Percentiles rank a stretch among this genome's conserved stretches.
phyloP scores from a whole-genome alignment of 106 monocot genomes.

The Iris macrosiphon region DNA sequence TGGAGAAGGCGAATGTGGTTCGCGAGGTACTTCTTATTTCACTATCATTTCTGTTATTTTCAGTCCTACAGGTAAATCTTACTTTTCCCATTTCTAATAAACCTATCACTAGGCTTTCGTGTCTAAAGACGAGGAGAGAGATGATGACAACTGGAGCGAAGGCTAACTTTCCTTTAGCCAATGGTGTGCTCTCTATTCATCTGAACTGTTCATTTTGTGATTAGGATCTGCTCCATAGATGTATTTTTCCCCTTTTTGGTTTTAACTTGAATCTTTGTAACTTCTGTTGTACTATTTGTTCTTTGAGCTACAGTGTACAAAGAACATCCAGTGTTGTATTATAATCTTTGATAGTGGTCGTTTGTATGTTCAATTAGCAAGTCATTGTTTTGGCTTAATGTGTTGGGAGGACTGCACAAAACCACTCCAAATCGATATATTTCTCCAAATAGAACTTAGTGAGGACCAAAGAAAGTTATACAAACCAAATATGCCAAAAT shows the following conservation, averaged over 20 bases:
- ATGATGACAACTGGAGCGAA: conserved; percentile 9
- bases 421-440: no score
- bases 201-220: neutral
- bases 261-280: neutral
- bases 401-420: no score
- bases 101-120: conserved; percentile 2
- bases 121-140: neutral
- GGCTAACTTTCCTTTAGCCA: neutral
- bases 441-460: no score
- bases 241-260: neutral
- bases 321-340: no score
- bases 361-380: no score
- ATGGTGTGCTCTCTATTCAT: neutral
- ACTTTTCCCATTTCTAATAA: neutral
- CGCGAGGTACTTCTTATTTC: conserved; percentile 1
- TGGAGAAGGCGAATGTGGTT: conserved; percentile 7
- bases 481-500: no score
- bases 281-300: neutral
- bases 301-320: neutral
- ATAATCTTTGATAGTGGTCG: no score
- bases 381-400: no score
- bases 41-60: neutral
- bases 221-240: conserved; percentile 2
- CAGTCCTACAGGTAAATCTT: neutral
- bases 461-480: no score